These are phyloP conservation scores for Litchi chinensis DNA, from an alignment of 345 rosid species.

Conservation along the genomic window DNA sequence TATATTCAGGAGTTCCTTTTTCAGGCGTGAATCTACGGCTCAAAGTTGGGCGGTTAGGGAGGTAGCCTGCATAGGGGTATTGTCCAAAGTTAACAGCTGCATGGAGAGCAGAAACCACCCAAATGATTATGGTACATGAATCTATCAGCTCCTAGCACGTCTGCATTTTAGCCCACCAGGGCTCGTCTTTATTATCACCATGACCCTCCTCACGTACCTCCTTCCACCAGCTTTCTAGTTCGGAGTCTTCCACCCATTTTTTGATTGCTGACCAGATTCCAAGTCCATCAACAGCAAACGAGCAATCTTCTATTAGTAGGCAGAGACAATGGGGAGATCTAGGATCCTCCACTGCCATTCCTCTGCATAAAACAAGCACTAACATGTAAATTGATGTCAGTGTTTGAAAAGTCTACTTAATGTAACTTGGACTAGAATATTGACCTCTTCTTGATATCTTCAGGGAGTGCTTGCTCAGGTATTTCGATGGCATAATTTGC, in stretches of 20 bases:
- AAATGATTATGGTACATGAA: constrained; percentile 61
- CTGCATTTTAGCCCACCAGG: constrained; percentile 78
- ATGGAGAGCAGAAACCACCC: constrained; percentile 70
- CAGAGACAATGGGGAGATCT: constrained; percentile 53
- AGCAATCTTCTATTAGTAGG: constrained; percentile 60
- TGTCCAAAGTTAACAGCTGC: constrained; percentile 72
- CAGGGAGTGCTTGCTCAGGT: constrained; percentile 70
- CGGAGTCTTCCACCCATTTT: constrained; percentile 58
- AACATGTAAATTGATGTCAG: neutral
- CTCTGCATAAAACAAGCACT: constrained; percentile 39
- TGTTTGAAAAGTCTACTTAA: too few species aligned
- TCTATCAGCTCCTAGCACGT: constrained; percentile 48
- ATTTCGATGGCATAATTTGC: constrained; percentile 68
- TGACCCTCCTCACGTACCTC: constrained; percentile 69
- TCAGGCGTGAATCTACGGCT: constrained; percentile 58
- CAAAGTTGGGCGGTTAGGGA: constrained; percentile 58
- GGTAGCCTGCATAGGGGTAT: constrained; percentile 62
- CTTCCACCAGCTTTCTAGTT: constrained; percentile 80
- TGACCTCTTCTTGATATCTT: constrained; percentile 76
- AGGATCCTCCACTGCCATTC: constrained; percentile 60
- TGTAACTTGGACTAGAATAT: too few species aligned
- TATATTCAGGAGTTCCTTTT: constrained; percentile 47
- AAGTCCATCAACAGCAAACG: constrained; percentile 71
- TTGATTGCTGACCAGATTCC: constrained; percentile 70
- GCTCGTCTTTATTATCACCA: constrained; percentile 67